Evolutionary conservation across 495 filamentous ascomycete species (phyloP), one percentile per base, ranked within the genome.

Genomic region (Letharia lupina): DNA sequence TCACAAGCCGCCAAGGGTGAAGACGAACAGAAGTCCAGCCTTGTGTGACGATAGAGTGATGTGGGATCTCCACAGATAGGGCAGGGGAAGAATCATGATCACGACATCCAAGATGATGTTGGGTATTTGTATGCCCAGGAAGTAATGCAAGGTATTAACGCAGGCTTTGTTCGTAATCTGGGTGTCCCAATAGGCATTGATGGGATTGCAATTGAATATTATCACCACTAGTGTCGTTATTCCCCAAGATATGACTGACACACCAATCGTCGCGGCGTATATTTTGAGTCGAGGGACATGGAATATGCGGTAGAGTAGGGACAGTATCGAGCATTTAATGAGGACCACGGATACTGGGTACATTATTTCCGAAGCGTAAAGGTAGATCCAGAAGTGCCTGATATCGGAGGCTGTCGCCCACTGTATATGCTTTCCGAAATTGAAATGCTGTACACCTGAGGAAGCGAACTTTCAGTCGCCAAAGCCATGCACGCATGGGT

Each of bases 11-110:
- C 71, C 71, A 2, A 70, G 39, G 4, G 35, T 20, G 52, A 70
- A 72, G 9, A 73, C 62, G 7, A 44, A 62, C 4, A 57, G 39
- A n/a, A 73, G 45, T 20, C 63, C 50, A 41, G 67, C 47, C 57
- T 77, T 80, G 65, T 79, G 72, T 9, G 67, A 72, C 33, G 67
- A 72, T 40, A 66, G 67, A 18, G 77, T 75, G 57, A 82, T 76
- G 1, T 78, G 77, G 16, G 81, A 67, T 1, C 70, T 70, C 73
- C 75, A 77, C 28, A 84, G 71, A 11, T 75, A 75, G 12, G 80
- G 81, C 52, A 86, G 73, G 0, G 84, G 84, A 52, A 85, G 78
- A 1, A 81, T 39, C 28, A 83, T 72, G 12, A 83, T 75, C 11
- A 75, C 70, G 16, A 75, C 70, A 68, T 81, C 80, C 1, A 76